Base-by-base conservation (phyloP, 1,139 yeast genomes). In the Blastobotrys malaysiensis region DNA sequence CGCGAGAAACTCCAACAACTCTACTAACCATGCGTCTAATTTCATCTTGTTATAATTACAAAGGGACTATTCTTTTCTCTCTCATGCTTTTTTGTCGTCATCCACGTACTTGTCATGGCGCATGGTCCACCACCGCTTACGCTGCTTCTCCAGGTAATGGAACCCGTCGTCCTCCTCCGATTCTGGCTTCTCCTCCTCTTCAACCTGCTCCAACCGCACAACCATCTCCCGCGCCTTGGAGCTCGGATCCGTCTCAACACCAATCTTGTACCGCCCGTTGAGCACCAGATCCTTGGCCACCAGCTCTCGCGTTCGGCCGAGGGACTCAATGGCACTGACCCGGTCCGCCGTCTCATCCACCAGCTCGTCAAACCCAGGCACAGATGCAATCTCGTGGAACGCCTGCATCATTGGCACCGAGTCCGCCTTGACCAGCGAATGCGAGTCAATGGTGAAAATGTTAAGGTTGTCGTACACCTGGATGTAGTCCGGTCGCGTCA, bases 371-470 rank as follows among this genome's bases (percentile, higher is more conserved):
- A 88, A 88, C 19, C 84, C 86, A 0, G 88, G 87, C 68, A 82
- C 83, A 1, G 81, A 72, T 0, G 86, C 86, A 53, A 88, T 85
- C 64, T 88, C 95, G 57, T 86, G 82, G 67, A 88, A 88, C 1
- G 93, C 95, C 62, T 91, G 78, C 95, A 88, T 86, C 95, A 88
- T 87, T 1, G 95, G 91, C 1, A 86, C 86, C 2, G 88, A 82
- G 67, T 88, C 96, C 0, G 96, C 93, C 45, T 86, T 73, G 2
- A 88, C 96, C 55, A 84, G 76, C 0, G 90, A 83, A 31, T 64
- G 56, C 0, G 89, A 81, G 68, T 88, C 95, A 54, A 88, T 81
- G 1, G 95, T 86, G 68, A 88, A 88, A 21, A 88, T 81, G 67
- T 88, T 88, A 59, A 87, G 71, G 62, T 85, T 82, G 66, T 88